Evolutionary conservation across 1,284 basidiomycete genomes (phyloP), one percentile per base, ranked within the genome.

Genomic region (Pseudozyma sp.): DNA sequence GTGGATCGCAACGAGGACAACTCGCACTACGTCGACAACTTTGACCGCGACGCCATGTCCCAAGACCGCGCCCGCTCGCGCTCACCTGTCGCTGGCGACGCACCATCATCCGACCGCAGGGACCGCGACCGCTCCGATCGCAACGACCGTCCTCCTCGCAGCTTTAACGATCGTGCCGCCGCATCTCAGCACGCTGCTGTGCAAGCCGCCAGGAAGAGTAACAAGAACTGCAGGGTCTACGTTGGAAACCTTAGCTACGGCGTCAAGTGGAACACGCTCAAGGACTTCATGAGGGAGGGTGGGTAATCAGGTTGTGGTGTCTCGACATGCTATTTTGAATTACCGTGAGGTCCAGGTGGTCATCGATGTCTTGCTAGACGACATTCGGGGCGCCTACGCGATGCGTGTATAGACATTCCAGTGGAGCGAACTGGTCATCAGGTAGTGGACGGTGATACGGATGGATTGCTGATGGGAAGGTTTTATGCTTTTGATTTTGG

Each of bases 171-270:
- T 33, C 62, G 66, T 14, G 62, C 54, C 39, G 19, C 64, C 10
- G 68, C 74, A 50, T 65, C 60, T 3, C 65, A 73, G 8, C 65
- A 65, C 40, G 70, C 70, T 37, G 70, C 75, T 10, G 44, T 54
- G 42, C 85, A 86, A 65, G 85, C 85, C 35, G 91, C 93, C 80
- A 94, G 95, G 86, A 89, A 91, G 82, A 94, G 92, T 90, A 93
- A 95, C 88, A 90, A 94, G 88, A 94, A 98, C 88, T 95, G 97
- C 86, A 89, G 96, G 75, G 94, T 98, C 81, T 98, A 99, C 84
- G 94, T 98, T 85, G 96, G 95, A 84, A 98, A 98, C 86, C 90
- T 98, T 86, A 92, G 92, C 84, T 98, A 97, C 88, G 93, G 95
- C 86, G 93, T 94, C 90, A 95, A 92, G 87, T 97, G 95, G 88